These are phyloP conservation scores for Hymenoscyphus linearis DNA, from an alignment of 2,329 filamentous ascomycete species.

Conservation along the genomic window DNA sequence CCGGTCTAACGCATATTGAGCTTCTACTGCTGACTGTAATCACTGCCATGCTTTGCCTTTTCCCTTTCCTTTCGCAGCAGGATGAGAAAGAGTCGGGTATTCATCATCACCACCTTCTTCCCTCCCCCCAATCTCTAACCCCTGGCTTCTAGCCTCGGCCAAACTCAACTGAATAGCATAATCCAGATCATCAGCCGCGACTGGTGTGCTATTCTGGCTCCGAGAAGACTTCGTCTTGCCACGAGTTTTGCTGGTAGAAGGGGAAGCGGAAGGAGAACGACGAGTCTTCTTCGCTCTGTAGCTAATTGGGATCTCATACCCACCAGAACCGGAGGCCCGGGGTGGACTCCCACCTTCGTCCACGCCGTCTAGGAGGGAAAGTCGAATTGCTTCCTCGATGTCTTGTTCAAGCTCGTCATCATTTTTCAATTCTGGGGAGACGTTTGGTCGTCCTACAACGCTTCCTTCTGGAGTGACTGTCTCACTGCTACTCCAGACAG, in stretches of 20 bases:
- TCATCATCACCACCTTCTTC: constrained; percentile 27
- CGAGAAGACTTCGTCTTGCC: constrained; percentile 7
- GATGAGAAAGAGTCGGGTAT: constrained; percentile 36
- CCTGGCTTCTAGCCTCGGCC: constrained; percentile 43
- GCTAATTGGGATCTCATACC: constrained; percentile 48
- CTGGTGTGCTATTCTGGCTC: constrained; percentile 7
- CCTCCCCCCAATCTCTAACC: constrained; percentile 24
- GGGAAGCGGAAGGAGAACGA: constrained; percentile 32
- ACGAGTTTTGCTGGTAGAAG: constrained; percentile 27
- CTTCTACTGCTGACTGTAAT: not conserved
- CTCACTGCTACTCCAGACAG: constrained; percentile 35
- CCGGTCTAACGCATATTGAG: not conserved
- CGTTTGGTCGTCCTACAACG: constrained; percentile 35
- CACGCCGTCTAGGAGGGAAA: constrained; percentile 53
- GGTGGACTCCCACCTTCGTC: constrained; percentile 44
- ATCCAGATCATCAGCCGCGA: constrained; percentile 49
- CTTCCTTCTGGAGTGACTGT: constrained; percentile 53
- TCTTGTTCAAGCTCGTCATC: constrained; percentile 52
- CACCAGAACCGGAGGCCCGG: constrained; percentile 40
- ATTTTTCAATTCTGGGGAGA: constrained; percentile 26
- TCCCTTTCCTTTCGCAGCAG: constrained; percentile 37
- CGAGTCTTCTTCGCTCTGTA: constrained; percentile 43
- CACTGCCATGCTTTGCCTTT: constrained; percentile 29
- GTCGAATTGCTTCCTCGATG: constrained; percentile 56
- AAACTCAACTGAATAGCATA: constrained; percentile 56